phyloP scores from a whole-genome alignment of 2,329 filamentous ascomycete species.

The Mollisia scopiformis region DNA sequence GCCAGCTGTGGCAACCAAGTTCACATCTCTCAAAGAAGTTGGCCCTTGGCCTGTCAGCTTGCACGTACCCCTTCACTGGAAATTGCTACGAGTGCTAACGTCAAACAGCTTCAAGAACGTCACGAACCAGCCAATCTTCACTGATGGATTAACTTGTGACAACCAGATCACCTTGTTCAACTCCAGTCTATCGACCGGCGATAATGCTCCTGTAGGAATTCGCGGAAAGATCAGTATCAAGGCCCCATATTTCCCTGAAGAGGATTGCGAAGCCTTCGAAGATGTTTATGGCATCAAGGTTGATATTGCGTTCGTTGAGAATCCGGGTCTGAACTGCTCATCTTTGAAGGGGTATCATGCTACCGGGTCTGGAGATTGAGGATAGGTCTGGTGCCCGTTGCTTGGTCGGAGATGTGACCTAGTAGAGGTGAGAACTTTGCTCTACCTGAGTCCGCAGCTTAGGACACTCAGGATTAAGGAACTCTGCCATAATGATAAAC shows the following conservation, averaged over 20 bases:
- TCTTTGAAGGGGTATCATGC: conserved; percentile 26
- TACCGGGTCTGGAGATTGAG: conserved; percentile 12
- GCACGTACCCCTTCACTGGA: background rate
- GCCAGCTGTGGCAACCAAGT: conserved; percentile 7
- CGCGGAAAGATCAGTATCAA: conserved; percentile 37
- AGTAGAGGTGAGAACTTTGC: too few relatives aligned
- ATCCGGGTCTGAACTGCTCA: conserved; percentile 37
- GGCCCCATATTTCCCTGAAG: conserved; percentile 34
- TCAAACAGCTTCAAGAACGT: conserved; percentile 43
- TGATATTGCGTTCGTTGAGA: conserved; percentile 44
- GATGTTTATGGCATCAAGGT: conserved; percentile 39
- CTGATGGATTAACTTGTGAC: conserved; percentile 45
- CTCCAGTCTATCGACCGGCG: conserved; percentile 43
- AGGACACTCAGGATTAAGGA: too few relatives aligned
- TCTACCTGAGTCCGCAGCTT: too few relatives aligned
- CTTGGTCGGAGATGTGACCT: too few relatives aligned
- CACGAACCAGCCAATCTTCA: conserved; percentile 57
- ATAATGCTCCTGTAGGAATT: conserved; percentile 37
- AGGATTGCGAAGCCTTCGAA: conserved; percentile 1
- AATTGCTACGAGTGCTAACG: background rate
- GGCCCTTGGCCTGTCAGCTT: conserved; percentile 14
- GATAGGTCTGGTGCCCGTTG: too few relatives aligned
- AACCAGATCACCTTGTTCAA: conserved; percentile 49
- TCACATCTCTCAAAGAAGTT: background rate
- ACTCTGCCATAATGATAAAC: too few relatives aligned